Percentiles rank a stretch among this genome's conserved stretches.
Conservation (phyloP, 2,329 filamentous ascomycete genomes). For the Incumbomyces lentus region DNA sequence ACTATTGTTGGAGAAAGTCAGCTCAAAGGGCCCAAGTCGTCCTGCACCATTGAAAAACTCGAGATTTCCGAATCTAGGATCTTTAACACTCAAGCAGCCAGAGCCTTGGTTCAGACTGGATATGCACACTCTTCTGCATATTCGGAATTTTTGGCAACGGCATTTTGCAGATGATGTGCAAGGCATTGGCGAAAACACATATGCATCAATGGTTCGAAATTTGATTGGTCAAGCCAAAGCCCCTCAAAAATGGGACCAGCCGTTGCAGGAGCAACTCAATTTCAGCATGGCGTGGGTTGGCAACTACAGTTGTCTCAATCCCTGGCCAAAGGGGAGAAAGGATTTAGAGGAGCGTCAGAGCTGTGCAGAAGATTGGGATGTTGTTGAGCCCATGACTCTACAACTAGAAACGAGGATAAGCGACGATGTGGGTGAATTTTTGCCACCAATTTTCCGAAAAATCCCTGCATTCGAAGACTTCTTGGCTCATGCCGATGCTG, state of each 20-base stretch:
- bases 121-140: constrained; percentile 26
- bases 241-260: constrained; percentile 14
- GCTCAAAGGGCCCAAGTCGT: constrained; percentile 13
- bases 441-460: constrained; percentile 15
- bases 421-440: constrained; percentile 12
- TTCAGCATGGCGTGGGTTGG: constrained; percentile 13
- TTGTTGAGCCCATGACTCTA: constrained; percentile 17
- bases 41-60: neutral
- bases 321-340: constrained; percentile 20
- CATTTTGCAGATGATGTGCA: constrained; percentile 25
- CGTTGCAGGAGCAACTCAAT: constrained; percentile 8
- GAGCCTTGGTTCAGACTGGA: constrained; percentile 20
- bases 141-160: constrained; percentile 34
- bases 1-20: constrained; percentile 20
- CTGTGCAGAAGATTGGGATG: constrained; percentile 25
- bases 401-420: constrained; percentile 11
- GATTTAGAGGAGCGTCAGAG: constrained; percentile 26
- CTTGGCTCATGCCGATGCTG: constrained; percentile 5
- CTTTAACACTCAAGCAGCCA: constrained; percentile 5
- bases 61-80: constrained; percentile 9
- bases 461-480: constrained; percentile 16
- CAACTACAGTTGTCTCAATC: constrained; percentile 28
- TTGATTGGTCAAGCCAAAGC: constrained; percentile 11
- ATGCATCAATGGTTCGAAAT: constrained; percentile 15
- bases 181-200: constrained; percentile 15